Base-by-base conservation (phyloP, 2,329 filamentous ascomycete genomes). In the Colletotrichum godetiae region DNA sequence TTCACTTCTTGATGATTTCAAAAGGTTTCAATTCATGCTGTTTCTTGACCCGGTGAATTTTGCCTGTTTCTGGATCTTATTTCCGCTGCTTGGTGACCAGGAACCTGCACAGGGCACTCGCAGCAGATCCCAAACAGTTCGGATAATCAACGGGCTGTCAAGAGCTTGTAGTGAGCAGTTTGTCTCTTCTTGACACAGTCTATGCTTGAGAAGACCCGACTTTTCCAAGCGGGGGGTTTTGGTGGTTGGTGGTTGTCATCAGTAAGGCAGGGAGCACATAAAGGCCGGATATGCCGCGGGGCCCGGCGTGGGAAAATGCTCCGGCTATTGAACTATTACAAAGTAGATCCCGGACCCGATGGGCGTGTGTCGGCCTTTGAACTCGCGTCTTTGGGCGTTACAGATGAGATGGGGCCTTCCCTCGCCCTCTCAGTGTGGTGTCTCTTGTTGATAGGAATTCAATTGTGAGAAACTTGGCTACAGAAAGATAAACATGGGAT, bases 141-240 rank as follows among this genome's bases (percentile, higher is more conserved):
- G 22, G 46, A n/a, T 15, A 4, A 11, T 37, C 33, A 12, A n/a
- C 10, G 15, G 31, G 27, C 33, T 60, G 59, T 64, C 59, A 70
- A 70, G 46, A 46, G 24, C 31, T 64, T 64, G 29, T 13, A 13
- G 46, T 31, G 10, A 31, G 24, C 33, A 57, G 19, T 31, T 29
- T 46, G 33, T 56, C 12, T 65, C 62, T 66, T 53, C 31, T 56
- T 73, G 71, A 66, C 57, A 71, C 35, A 73, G 13, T 66, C 13
- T 67, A 58, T 66, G 71, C 67, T 42, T 66, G 67, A 70, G 24
- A 65, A 65, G 60, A 66, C 27, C 56, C 61, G 67, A 57, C 49
- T 61, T 11, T 11, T 42, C 52, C 13, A 24, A n/a, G 60, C 57
- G 46, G 57, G 67, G 60, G 13, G 15, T 29, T 27, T 29, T 29